Percentiles rank a stretch among this genome's conserved stretches.
phyloP scores from a whole-genome alignment of 176 grass and related monocot genomes.

The Musa troglodytarum region DNA sequence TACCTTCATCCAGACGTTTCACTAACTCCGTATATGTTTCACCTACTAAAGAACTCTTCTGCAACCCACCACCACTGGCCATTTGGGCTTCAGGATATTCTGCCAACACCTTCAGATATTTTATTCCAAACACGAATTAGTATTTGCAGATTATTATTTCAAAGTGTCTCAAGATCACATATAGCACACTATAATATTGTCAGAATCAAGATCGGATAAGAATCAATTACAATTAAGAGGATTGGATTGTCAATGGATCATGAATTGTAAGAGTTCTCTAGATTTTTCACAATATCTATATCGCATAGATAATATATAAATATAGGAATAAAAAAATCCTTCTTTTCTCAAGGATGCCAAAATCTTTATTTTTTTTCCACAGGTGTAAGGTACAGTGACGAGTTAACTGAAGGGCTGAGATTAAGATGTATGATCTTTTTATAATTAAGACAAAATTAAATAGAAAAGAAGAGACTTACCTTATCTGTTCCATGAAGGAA shows the following conservation, averaged over 20 bases:
- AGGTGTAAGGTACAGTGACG: too few species aligned
- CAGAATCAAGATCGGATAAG: neutral
- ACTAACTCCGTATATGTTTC: conserved; percentile 60
- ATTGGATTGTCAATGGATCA: neutral
- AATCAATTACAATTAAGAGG: neutral
- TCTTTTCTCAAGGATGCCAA: too few species aligned
- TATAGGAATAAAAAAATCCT: too few species aligned
- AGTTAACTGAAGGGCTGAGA: too few species aligned
- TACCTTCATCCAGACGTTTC: conserved; percentile 79
- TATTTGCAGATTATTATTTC: neutral
- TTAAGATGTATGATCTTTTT: too few species aligned
- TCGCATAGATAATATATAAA: neutral
- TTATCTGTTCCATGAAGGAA: too few species aligned
- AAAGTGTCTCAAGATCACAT: neutral
- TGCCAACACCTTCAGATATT: conserved; percentile 53
- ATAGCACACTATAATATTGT: neutral
- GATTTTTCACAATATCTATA: neutral
- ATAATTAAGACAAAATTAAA: too few species aligned
- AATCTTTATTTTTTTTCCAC: too few species aligned
- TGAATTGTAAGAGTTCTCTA: neutral
- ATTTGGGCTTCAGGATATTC: conserved; percentile 58
- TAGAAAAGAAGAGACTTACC: too few species aligned
- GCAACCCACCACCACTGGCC: conserved; percentile 23
- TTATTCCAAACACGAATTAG: conserved; percentile 27
- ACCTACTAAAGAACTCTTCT: conserved; percentile 40